Base-by-base conservation (phyloP, 1,139 yeast genomes). In the Geotrichum citri-aurantii region DNA sequence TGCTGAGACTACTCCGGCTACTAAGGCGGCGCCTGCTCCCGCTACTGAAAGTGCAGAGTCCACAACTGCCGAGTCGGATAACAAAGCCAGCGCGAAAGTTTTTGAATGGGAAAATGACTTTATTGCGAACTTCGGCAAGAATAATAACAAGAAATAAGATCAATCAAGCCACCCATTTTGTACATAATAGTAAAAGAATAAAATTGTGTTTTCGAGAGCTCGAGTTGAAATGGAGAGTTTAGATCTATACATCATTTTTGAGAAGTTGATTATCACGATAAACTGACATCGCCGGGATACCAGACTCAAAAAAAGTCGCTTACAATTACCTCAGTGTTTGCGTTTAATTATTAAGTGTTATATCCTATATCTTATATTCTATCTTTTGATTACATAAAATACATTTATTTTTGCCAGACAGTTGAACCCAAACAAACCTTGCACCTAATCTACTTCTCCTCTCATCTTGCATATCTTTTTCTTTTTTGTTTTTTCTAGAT, bases 81-180 rank as follows among this genome's bases (percentile, higher is more conserved):
- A 55, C 17, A 19, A 37, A 19, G 2, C 44, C 14, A 37, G 21
- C 21, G 23, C 53, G 29, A 62, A 63, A 62, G 29, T 58, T 52
- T 69, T 68, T 60, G 69, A 63, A 26, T 69, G 72, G 72, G 71
- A 69, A 50, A 68, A 66, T 58, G 67, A 68, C 31, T 60, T 67
- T 27, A 64, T 67, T n/a, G 59, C 60, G 19, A 57, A 65, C 42
- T 57, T 65, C 50, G 60, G 63, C 46, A 59, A 57, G 37, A 51
- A 51, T 23, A 51, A 17, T 37, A 40, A 42, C 27, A 51, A 51
- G 37, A 51, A 51, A 17, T 51, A 51, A 42, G 19, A 26, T 46
- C 17, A 17, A 37, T n/a, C 44, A 37, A n/a, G 44, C 44, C 21
- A 12, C 17, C 44, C 44, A 37, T 37, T 37, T 37, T 37, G 44